A percentile compares a stretch with the other conserved stretches of the same genome.
These are phyloP conservation scores for Hamamelis virginiana DNA, from an alignment of 164 flowering plant genomes.

Conservation along the genomic window DNA sequence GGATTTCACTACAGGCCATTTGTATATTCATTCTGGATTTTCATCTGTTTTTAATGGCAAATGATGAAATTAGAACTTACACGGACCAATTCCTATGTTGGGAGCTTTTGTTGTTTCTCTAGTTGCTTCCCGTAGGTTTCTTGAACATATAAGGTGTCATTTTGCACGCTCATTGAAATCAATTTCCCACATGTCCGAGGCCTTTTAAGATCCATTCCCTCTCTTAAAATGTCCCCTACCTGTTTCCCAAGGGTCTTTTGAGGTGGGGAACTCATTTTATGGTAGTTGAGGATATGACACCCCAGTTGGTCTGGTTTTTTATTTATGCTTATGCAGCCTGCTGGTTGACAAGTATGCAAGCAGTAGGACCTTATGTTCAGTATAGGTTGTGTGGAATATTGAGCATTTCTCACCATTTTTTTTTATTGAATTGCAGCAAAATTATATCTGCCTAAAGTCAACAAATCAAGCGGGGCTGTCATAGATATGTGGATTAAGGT, in stretches of 20 bases:
- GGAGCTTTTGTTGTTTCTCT: no score
- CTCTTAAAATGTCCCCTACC: not conserved
- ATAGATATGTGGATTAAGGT: constrained; percentile 96
- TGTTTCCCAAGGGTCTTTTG: not conserved
- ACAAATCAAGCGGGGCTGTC: constrained; percentile 66
- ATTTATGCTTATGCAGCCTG: not conserved
- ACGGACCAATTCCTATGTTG: no score
- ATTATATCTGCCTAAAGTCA: constrained; percentile 70
- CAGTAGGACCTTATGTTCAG: not conserved
- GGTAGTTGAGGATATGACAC: not conserved
- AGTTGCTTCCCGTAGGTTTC: no score
- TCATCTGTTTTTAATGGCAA: no score
- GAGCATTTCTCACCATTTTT: not conserved
- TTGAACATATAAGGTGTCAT: no score
- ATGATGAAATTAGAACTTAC: no score
- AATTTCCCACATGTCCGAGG: not conserved
- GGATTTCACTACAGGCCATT: no score
- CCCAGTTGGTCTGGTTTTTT: not conserved
- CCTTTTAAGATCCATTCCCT: not conserved
- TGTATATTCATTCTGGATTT: no score
- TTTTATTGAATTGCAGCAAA: constrained; percentile 57
- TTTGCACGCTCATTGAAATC: not conserved
- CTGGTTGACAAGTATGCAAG: not conserved
- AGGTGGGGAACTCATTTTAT: not conserved
- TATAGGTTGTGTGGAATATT: not conserved